phyloP scores from a whole-genome alignment of 2,329 filamentous ascomycete genomes.

The Sphaceloma murrayae region DNA sequence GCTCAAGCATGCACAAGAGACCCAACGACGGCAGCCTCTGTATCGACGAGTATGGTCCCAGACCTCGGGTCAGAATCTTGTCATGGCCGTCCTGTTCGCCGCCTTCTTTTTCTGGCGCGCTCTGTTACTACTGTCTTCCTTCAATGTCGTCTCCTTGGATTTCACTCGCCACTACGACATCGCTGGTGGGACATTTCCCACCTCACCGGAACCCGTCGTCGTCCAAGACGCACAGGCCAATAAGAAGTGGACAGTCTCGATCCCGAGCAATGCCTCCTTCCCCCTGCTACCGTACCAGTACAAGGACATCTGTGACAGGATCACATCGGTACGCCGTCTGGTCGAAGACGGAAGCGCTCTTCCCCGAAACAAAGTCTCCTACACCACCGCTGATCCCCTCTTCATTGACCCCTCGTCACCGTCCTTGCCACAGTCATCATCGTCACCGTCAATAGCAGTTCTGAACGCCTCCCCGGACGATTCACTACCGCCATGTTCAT shows the following conservation, averaged over 20 bases:
- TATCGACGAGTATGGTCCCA: slow-evolving; percentile 6
- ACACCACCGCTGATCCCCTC: slow-evolving; percentile 25
- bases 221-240: slow-evolving; percentile 56
- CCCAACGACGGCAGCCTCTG: slow-evolving; percentile 9
- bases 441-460: slow-evolving; percentile 22
- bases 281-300: slow-evolving; percentile 60
- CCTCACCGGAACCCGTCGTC: slow-evolving; percentile 62
- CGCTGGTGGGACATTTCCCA: slow-evolving; percentile 52
- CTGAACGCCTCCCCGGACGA: slow-evolving; percentile 20
- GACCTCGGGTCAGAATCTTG: slow-evolving; percentile 16
- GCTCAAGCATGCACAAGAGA: slow-evolving; percentile 19
- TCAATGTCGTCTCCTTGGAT: slow-evolving; percentile 27
- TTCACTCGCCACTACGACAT: slow-evolving; percentile 48
- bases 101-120: slow-evolving; percentile 16
- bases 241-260: slow-evolving; percentile 71
- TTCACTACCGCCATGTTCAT: slow-evolving; percentile 49
- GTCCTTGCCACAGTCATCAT: slow-evolving; percentile 49
- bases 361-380: slow-evolving; percentile 39
- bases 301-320: slow-evolving; percentile 49
- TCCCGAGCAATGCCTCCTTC: slow-evolving; percentile 57
- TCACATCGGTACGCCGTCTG: background rate
- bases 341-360: no score
- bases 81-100: slow-evolving; percentile 15
- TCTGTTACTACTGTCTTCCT: slow-evolving; percentile 16
- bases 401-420: slow-evolving; percentile 35